Conservation (phyloP, 2,329 filamentous ascomycete genomes). For the Pezicula neosporulosa region DNA sequence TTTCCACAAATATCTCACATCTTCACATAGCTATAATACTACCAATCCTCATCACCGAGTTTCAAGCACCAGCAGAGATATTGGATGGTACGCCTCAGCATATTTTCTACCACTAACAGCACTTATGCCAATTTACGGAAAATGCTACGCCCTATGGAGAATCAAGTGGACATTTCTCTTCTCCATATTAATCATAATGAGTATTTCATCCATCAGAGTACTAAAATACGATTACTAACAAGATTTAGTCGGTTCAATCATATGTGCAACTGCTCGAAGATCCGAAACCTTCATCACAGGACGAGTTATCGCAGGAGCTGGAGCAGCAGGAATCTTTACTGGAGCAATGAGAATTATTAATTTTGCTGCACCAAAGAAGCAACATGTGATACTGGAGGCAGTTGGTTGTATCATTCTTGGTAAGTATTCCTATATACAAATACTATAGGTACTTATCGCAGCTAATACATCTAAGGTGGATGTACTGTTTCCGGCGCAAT, state of each 20-base stretch:
- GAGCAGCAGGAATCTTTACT: constrained; percentile 28
- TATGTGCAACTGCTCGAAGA: constrained; percentile 1
- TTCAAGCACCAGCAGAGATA: constrained; percentile 4
- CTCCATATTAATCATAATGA: neutral
- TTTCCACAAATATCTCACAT: too few species aligned
- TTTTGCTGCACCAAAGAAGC: neutral
- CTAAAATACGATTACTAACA: neutral
- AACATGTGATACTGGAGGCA: constrained; percentile 4
- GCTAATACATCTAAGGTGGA: too few species aligned
- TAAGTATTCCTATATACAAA: neutral
- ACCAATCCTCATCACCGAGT: constrained; percentile 3
- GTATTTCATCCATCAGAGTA: neutral
- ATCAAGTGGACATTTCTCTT: constrained; percentile 5
- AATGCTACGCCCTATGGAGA: constrained; percentile 4
- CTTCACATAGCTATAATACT: constrained; percentile 4
- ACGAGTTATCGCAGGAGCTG: constrained; percentile 31
- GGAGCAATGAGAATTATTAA: constrained; percentile 17
- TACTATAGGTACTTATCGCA: too few species aligned
- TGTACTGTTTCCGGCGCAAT: neutral
- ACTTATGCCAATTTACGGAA: constrained; percentile 5
- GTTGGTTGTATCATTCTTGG: constrained; percentile 2
- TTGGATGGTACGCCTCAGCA: constrained; percentile 7
- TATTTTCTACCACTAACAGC: constrained; percentile 3
- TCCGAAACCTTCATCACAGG: constrained; percentile 19
- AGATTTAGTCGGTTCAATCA: constrained; percentile 2